A percentile compares a stretch with the other conserved stretches of the same genome.
Conservation (phyloP, 495 filamentous ascomycete genomes). For the Penicillium tannophilum region DNA sequence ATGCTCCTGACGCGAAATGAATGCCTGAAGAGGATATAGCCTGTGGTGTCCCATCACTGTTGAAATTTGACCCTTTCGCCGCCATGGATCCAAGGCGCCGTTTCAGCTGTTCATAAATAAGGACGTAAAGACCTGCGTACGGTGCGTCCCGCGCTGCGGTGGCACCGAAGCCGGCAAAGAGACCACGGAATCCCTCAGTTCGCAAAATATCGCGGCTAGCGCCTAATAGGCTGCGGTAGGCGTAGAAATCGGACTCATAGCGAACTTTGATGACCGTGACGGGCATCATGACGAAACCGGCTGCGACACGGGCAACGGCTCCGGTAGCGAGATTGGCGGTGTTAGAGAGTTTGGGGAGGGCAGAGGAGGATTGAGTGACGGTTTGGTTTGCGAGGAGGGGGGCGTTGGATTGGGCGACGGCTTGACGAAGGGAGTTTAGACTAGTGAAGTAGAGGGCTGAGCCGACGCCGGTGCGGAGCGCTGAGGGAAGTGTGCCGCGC, state of each 20-base stretch:
- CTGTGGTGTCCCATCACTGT: constrained; percentile 19
- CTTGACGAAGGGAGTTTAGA: constrained; percentile 78
- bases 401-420: constrained; percentile 52
- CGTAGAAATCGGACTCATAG: constrained; percentile 84
- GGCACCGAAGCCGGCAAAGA: constrained; percentile 92
- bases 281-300: constrained; percentile 92
- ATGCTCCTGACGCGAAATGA: constrained; percentile 79
- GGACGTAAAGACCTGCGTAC: constrained; percentile 91
- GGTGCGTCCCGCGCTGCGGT: constrained; percentile 93
- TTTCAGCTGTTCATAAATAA: constrained; percentile 93
- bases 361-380: constrained; percentile 58
- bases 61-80: neutral
- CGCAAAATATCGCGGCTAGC: constrained; percentile 75
- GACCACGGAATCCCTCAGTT: constrained; percentile 75
- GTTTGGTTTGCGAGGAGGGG: constrained; percentile 28
- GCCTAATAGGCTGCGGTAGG: constrained; percentile 73
- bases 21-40: constrained; percentile 63
- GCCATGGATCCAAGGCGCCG: constrained; percentile 53
- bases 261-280: constrained; percentile 96
- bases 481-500: constrained; percentile 90
- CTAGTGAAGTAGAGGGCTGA: constrained; percentile 93
- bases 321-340: constrained; percentile 84
- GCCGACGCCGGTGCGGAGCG: constrained; percentile 89
- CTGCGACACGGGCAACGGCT: constrained; percentile 77
- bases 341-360: constrained; percentile 82